Base-by-base conservation (phyloP, 2,329 filamentous ascomycete species). In the Hortaea sp. region DNA sequence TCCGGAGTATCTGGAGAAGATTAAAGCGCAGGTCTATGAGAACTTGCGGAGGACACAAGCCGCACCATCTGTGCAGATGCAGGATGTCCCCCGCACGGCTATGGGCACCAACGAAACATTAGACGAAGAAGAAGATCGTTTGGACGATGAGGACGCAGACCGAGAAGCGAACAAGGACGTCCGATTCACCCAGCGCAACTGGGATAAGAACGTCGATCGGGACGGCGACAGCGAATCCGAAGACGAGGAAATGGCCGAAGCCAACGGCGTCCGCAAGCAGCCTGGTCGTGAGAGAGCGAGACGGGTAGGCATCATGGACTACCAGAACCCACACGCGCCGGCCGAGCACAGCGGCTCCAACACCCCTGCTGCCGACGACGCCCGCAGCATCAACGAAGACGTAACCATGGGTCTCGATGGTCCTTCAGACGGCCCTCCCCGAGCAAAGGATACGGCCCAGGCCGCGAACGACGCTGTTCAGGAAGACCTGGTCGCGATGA, bases 201-300 rank as follows among this genome's bases (percentile, higher is more conserved):
- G 85, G 73, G 90, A 97, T 53, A 82, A 88, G 64, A 81, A 78
- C 42, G 76, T 88, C 28, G 79, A 85, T 48, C 54, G 53, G 9
- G 79, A 86, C 6, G 85, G 85, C 56, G 90, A 95, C 61, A 85
- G 88, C 49, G 85, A 92, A 39, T 94, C 86, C 53, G 88, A 94
- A 50, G 88, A 95, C 49, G 90, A 97, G 57, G 88, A 94, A 7
- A 79, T 88, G 66, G 78, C 78, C 38, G 72, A 73, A 38, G 75
- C 77, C 34, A 87, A 92, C 10, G 44, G 44, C 5, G 44, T 42
- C 5, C 44, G 40, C 6, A 37, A 35, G n/a, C 39, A 46, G 11
- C 44, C 39, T 6, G 31, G 42, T 10, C 13, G 11, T 3, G 32
- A 35, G 7, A 27, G 37, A 27, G 39, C 66, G 43, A 71, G 72